Evolutionary conservation across 2,329 filamentous ascomycete genomes (phyloP), one percentile per base, ranked within the genome.

Genomic region (Calonectria crousiana): DNA sequence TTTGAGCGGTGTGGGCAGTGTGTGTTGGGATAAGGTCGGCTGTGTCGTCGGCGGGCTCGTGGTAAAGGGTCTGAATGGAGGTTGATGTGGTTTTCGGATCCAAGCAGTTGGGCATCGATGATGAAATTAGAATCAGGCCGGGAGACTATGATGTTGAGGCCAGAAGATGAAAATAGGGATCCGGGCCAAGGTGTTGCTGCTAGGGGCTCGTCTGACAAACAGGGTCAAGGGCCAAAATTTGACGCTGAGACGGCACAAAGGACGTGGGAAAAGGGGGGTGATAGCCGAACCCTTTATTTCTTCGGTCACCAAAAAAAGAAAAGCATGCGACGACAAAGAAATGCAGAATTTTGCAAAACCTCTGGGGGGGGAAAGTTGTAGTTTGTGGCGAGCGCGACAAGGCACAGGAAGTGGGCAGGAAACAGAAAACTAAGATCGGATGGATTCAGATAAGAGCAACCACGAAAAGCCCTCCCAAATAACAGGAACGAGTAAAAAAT

Each of bases 401-500:
- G 51, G 41, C 38, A 58, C 28, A 49, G 41, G 41, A 41, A 36
- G 34, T 34, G 38, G 53, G 36, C 41, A 28, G 34, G 32, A 62
- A 32, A 65, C 68, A 77, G 76, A 72, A 74, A 70, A 71, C 9
- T 44, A 44, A 52, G 34, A 41, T 53, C 23, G 16, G 38, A 41
- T 64, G 66, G 47, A 74, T 73, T 68, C 58, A 72, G 75, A 79
- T 75, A 72, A 74, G 74, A 73, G 34, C 56, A 65, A n/a, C 44
- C 26, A 30, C 38, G 41, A 65, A 65, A 65, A 79, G 76, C 36
- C 53, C 66, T 28, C 65, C 56, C 52, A 69, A 72, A 44, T 23
- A 69, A 80, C 77, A 76, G 78, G 78, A 74, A 78, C 78, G 60
- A 60, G 51, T 32, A 73, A 80, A 80, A 79, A 80, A 76, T 72